phyloP scores from a whole-genome alignment of 495 filamentous ascomycete genomes.

The Neurospora terricola region DNA sequence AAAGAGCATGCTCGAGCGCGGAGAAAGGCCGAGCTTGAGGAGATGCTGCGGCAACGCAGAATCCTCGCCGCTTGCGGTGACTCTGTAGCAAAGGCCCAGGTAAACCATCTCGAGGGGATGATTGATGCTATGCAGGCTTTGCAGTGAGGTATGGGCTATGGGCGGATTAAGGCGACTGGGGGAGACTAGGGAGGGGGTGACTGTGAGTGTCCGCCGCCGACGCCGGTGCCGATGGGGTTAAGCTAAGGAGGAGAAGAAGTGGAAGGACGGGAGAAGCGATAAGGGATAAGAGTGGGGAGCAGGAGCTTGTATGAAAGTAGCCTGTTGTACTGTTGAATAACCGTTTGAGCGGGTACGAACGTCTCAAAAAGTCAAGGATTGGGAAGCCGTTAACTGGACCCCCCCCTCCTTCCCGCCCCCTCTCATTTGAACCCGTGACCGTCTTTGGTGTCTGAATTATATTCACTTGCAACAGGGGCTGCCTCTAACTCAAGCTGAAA shows the following conservation, averaged over 20 bases:
- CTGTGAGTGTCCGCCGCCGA: background rate
- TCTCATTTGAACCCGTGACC: background rate
- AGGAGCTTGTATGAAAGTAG: background rate
- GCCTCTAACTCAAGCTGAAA: background rate
- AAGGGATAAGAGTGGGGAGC: background rate
- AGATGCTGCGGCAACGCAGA: background rate
- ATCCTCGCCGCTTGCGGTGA: background rate
- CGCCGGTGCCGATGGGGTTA: too few species aligned
- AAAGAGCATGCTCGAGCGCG: background rate
- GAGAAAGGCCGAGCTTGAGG: background rate
- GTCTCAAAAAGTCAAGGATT: background rate
- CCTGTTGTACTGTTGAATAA: background rate
- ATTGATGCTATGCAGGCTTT: background rate
- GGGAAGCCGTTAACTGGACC: background rate
- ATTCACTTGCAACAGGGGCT: background rate
- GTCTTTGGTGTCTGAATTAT: background rate
- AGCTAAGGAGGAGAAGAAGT: background rate
- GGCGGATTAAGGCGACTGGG: background rate
- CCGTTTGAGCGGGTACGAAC: background rate
- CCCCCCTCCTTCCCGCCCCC: too few species aligned
- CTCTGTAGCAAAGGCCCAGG: background rate
- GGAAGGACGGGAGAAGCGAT: too few species aligned
- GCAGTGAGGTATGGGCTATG: background rate
- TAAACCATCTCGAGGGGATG: background rate
- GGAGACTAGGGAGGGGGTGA: background rate